phyloP scores from a whole-genome alignment of 495 filamentous ascomycete genomes.

The Podospora fimiseda region DNA sequence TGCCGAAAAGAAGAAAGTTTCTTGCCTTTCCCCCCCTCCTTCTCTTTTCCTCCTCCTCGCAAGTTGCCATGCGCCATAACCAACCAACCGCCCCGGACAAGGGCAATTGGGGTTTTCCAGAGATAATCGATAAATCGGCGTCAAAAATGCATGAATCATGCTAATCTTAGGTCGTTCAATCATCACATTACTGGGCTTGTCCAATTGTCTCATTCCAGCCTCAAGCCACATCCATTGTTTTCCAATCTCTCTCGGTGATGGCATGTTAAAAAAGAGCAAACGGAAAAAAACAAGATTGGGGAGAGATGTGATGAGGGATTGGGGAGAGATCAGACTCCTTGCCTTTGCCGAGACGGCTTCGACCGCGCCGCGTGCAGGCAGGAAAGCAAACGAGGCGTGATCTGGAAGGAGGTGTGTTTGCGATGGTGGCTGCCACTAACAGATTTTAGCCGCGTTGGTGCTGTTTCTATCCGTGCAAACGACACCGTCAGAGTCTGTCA shows the following conservation, averaged over 20 bases:
- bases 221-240: neutral
- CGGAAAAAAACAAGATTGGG: neutral
- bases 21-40: neutral
- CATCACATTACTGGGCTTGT: neutral
- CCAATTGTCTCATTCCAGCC: neutral
- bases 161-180: constrained; percentile 4
- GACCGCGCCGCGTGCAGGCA: neutral
- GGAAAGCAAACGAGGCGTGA: constrained; percentile 2
- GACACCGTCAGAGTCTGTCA: neutral
- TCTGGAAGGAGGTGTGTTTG: neutral
- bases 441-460: constrained; percentile 2
- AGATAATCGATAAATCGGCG: neutral
- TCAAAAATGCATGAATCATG: constrained; percentile 4
- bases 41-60: too few relatives aligned
- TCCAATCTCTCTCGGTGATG: neutral
- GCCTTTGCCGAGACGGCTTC: neutral
- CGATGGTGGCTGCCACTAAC: neutral
- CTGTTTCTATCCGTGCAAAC: constrained; percentile 10
- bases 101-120: neutral
- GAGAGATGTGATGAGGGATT: neutral
- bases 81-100: neutral
- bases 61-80: neutral
- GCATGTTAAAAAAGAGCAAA: neutral
- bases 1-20: neutral
- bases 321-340: constrained; percentile 1